These are phyloP conservation scores for Daldinia childiae DNA, from an alignment of 495 filamentous ascomycete species.

Conservation along the genomic window DNA sequence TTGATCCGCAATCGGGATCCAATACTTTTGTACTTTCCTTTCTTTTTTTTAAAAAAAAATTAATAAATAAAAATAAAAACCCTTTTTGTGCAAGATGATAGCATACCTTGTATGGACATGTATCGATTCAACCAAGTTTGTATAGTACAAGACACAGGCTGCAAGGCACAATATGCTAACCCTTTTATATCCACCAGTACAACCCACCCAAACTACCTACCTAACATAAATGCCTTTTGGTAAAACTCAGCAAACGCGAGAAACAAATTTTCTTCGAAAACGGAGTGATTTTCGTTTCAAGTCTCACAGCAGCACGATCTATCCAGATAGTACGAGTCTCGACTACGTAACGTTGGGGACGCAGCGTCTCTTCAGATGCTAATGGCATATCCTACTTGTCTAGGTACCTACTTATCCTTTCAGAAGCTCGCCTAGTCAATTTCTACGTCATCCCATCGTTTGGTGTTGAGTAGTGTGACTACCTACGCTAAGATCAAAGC, in stretches of 20 bases:
- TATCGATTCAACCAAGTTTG: background rate
- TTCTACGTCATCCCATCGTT: constrained; percentile 4
- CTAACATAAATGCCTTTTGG: background rate
- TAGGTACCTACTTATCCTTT: background rate
- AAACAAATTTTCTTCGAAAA: constrained; percentile 17
- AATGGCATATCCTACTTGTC: background rate
- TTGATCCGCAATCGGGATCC: constrained; percentile 23
- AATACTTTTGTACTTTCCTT: background rate
- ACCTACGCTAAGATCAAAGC: constrained; percentile 22
- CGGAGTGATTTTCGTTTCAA: constrained; percentile 7
- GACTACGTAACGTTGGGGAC: constrained; percentile 11
- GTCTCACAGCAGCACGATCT: constrained; percentile 9
- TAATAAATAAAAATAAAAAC: no score
- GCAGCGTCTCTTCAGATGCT: background rate
- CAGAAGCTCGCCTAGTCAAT: background rate
- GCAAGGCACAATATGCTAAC: constrained; percentile 39
- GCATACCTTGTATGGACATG: background rate
- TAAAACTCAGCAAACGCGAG: constrained; percentile 13
- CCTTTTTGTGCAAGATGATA: constrained; percentile 4
- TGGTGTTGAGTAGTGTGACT: constrained; percentile 10
- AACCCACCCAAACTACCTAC: background rate
- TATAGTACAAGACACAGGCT: constrained; percentile 21
- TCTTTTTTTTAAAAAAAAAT: no score
- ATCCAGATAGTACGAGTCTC: constrained; percentile 9
- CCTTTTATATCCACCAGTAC: constrained; percentile 7